A percentile compares a stretch with the other conserved stretches of the same genome.
phyloP scores from a whole-genome alignment of 2,329 filamentous ascomycete species.

The Aspergillus fumigatiaffinis region DNA sequence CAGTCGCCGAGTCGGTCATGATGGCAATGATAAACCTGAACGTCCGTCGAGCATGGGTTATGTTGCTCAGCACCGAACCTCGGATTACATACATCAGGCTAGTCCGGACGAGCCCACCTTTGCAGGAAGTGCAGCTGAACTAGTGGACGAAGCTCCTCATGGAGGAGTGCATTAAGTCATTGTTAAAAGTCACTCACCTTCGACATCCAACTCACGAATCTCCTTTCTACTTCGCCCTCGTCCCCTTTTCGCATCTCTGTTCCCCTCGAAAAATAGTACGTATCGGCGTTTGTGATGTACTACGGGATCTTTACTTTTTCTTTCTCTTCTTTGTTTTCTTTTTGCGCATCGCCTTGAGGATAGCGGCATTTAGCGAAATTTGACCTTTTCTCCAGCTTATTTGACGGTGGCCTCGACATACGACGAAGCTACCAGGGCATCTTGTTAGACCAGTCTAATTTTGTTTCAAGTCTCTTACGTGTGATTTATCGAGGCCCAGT shows the following conservation, averaged over 20 bases:
- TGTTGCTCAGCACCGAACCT: constrained; percentile 46
- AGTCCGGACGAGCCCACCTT: constrained; percentile 36
- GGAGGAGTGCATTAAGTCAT: constrained; percentile 10
- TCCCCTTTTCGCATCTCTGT: background rate
- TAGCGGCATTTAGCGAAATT: background rate
- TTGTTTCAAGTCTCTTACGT: background rate
- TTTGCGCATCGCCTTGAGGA: background rate
- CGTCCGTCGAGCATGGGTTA: constrained; percentile 50
- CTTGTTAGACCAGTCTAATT: background rate
- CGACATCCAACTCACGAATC: background rate
- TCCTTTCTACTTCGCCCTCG: background rate
- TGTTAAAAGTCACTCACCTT: background rate
- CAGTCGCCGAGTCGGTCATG: constrained; percentile 26
- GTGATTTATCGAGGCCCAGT: background rate
- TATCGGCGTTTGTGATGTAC: constrained; percentile 14
- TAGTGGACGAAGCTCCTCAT: constrained; percentile 35
- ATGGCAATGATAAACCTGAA: constrained; percentile 21
- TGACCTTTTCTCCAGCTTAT: background rate
- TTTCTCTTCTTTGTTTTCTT: background rate
- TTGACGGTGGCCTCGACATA: background rate
- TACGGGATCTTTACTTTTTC: constrained; percentile 5
- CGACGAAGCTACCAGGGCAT: background rate
- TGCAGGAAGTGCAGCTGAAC: constrained; percentile 42
- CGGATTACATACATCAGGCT: constrained; percentile 45
- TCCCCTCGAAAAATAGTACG: constrained; percentile 5